Evolutionary conservation across 2,329 filamentous ascomycete genomes (phyloP).

Genomic region (Paecilomyces sp.): DNA sequence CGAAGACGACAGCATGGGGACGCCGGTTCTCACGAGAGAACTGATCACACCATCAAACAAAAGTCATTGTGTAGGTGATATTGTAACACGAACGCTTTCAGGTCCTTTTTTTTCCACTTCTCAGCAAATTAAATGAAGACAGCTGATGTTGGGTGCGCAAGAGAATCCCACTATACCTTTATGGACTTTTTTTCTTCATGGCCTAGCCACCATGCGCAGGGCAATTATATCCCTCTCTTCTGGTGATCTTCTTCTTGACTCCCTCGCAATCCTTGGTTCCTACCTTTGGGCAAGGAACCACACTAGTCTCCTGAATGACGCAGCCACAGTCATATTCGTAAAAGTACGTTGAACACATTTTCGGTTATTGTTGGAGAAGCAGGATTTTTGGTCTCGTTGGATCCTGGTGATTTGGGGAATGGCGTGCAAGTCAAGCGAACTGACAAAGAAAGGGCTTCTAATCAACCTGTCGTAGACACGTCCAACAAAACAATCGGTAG

Average conservation of each 20-base stretch:
- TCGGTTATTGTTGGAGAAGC: conserved; percentile 2
- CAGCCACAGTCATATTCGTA: conserved; percentile 32
- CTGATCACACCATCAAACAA: neutral
- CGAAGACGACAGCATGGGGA: neutral
- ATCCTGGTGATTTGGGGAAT: neutral
- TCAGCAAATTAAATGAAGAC: neutral
- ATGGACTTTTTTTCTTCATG: neutral
- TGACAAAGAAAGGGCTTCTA: neutral
- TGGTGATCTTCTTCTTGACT: conserved; percentile 24
- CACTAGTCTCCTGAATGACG: conserved; percentile 22
- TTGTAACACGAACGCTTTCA: neutral
- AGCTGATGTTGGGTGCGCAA: neutral
- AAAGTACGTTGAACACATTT: conserved; percentile 31
- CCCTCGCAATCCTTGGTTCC: conserved; percentile 15
- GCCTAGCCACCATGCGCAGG: conserved; percentile 15
- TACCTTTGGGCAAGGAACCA: conserved; percentile 26
- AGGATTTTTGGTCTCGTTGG: neutral
- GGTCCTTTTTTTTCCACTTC: neutral
- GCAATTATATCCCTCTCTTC: conserved; percentile 26
- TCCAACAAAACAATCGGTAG: neutral
- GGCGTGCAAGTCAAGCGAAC: neutral
- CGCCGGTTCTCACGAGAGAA: neutral
- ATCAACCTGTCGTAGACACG: neutral
- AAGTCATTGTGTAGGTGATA: neutral
- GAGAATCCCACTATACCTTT: neutral